A percentile compares a stretch with the other conserved stretches of the same genome.
These are phyloP conservation scores for Firmiana major DNA, from an alignment of 345 rosid genomes.

Conservation along the genomic window DNA sequence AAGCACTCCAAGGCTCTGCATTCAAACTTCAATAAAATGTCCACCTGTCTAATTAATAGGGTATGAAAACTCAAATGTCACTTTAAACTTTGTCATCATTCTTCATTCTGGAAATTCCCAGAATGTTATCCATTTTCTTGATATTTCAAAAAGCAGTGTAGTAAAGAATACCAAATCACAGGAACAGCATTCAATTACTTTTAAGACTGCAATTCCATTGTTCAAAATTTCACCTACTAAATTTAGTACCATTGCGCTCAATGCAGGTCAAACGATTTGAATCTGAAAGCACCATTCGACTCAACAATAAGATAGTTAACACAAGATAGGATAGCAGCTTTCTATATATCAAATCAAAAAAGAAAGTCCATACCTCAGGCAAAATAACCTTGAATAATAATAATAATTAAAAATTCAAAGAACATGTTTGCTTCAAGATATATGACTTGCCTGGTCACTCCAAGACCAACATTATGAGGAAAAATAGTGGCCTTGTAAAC, in stretches of 20 bases:
- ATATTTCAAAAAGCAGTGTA: background rate
- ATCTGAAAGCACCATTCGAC: background rate
- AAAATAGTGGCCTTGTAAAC: slow-evolving; percentile 85
- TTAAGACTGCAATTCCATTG: background rate
- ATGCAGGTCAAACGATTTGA: background rate
- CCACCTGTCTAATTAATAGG: background rate
- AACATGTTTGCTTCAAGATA: slow-evolving; percentile 7
- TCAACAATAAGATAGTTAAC: background rate
- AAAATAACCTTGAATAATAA: background rate
- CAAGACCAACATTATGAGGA: slow-evolving; percentile 87
- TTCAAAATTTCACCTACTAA: background rate
- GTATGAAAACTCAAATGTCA: background rate
- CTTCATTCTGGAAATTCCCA: background rate
- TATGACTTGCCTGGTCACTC: slow-evolving; percentile 70
- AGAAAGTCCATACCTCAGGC: background rate
- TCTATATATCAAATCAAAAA: background rate
- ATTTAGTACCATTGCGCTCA: background rate
- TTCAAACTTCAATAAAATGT: background rate
- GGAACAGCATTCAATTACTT: background rate
- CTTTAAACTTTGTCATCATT: background rate
- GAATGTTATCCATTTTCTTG: background rate
- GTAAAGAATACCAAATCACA: background rate
- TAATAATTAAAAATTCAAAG: background rate
- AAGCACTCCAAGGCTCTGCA: background rate
- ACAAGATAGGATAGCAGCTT: background rate